Evolutionary conservation across 23 red algal genomes (phyloP), one percentile per base, ranked within the genome.

Genomic region (Gracilaria vermiculophylla): DNA sequence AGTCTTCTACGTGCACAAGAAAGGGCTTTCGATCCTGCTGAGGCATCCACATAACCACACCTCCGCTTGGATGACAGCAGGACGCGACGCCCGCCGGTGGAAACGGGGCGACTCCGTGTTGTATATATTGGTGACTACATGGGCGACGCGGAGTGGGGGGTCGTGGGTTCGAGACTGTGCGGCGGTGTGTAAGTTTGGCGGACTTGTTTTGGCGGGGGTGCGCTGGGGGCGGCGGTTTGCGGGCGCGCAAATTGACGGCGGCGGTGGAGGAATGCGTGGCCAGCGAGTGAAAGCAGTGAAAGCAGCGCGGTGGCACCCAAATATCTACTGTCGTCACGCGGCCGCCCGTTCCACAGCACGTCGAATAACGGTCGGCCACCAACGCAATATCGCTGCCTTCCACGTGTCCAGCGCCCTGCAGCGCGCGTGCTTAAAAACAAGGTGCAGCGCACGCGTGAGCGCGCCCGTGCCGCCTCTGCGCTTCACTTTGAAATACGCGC

Each of bases 41-140:
- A 47, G 32, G 61, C 81, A 86, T 86, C 43, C 81, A 40, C 81
- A 55, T 20, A 70, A 25, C 81, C 61, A 41, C 28, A 31, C 81
- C 81, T 86, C 81, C 81, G 81, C 81, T 86, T 41, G 81, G 81
- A 86, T 86, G 62, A 86, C 81, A 86, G 35, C 81, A 39, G 81
- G 44, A 43, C 81, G 81, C 81, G 54, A 86, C 81, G 61, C 43
- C 81, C 62, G 81, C 66, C 81, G 66, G 81, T 43, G 16, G 81
- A 54, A 4, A 12, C 1, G 19, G 1, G 20, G 0, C 39, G 19
- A 20, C 7, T 1, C 11, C 6, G 67, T 1, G 67, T 17, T 16
- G 28, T 47, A 25, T 73, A 37, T 73, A 73, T 28, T 45, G 67
- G 20, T 73, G 67, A 73, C 67, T 36, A 32, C n/a, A 12, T 73